Percentiles rank a stretch among this genome's conserved stretches.
phyloP scores from a whole-genome alignment of 176 grass and related monocot species.

The Carex pumila region DNA sequence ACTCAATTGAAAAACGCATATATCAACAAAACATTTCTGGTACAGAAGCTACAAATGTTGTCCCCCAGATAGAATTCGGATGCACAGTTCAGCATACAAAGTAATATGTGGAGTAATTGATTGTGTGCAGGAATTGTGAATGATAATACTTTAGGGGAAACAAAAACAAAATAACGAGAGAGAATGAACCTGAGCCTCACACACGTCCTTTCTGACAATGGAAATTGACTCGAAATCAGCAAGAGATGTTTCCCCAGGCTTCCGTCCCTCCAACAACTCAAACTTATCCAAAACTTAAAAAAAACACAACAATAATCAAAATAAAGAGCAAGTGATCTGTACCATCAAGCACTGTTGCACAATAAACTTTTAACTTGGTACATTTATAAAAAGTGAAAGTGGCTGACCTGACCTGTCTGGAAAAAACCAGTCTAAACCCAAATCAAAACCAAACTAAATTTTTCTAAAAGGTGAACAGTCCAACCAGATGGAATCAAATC shows the following conservation, averaged over 20 bases:
- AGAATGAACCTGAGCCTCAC: slow-evolving; percentile 56
- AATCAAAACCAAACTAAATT: neutral
- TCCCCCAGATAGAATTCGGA: neutral
- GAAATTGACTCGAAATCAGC: slow-evolving; percentile 61
- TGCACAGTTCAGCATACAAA: neutral
- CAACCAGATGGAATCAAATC: neutral
- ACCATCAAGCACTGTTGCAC: neutral
- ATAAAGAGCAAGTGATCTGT: neutral
- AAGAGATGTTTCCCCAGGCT: slow-evolving; percentile 48
- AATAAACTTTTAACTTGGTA: neutral
- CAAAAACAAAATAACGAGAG: neutral
- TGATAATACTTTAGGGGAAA: neutral
- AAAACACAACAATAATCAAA: neutral
- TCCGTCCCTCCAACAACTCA: slow-evolving; percentile 54
- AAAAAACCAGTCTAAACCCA: neutral
- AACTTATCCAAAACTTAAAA: slow-evolving; percentile 75
- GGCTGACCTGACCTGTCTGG: neutral
- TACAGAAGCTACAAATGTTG: neutral
- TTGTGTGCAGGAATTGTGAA: neutral
- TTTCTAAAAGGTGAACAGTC: neutral
- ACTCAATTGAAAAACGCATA: slow-evolving; percentile 8
- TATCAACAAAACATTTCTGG: slow-evolving; percentile 5
- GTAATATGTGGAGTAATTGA: neutral
- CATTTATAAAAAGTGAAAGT: neutral
- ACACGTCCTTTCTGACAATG: slow-evolving; percentile 61